Evolutionary conservation across 768 basidiomycete genomes (phyloP), one percentile per base, ranked within the genome.

Genomic region (Pleurotus cornucopiae): DNA sequence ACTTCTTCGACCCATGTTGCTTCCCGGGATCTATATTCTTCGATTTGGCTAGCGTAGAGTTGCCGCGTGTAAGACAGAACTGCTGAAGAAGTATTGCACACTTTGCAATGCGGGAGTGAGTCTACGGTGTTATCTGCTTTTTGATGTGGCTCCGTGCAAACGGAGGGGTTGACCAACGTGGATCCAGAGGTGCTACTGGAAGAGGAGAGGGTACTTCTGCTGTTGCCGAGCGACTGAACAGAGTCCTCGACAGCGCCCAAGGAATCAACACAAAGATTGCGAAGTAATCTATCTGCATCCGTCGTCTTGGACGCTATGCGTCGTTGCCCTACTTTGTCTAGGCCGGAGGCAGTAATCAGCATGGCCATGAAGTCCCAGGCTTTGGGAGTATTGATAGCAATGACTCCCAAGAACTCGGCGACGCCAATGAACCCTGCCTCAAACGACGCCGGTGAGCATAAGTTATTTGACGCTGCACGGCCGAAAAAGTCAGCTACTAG

Each of bases 371-470:
- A 81, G 43, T 78, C 69, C 73, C 88, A 87, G 0, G 94, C 96
- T 64, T 86, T 87, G 6, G 96, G 95, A 44, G 89, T 89, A 67
- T 98, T 94, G 62, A 94, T 86, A 26, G 88, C 86, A 57, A 94
- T 81, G 66, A 98, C 94, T 63, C 93, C 92, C 63, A 98, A 78
- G 54, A 86, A 71, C 69, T 93, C 91, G 23, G 86, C 83, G 52
- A 84, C 77, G 0, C 80, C 77, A 46, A 66, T 66, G 68, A 96
- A 85, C 13, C 92, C 91, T 57, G 85, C 79, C 71, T 92, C 87
- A 68, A 97, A 86, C 3, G 80, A 69, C 3, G 78, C 80, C 4
- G 76, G 48, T 1, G 83, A 75, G 60, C 86, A 84, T 25, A 86
- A 72, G 41, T 75, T 76, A 71, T 86, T 88, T 43, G 78, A 77